Percentiles rank a stretch among this genome's conserved stretches.
Conservation (phyloP, 2,329 filamentous ascomycete species). For the Thelonectria rubi region DNA sequence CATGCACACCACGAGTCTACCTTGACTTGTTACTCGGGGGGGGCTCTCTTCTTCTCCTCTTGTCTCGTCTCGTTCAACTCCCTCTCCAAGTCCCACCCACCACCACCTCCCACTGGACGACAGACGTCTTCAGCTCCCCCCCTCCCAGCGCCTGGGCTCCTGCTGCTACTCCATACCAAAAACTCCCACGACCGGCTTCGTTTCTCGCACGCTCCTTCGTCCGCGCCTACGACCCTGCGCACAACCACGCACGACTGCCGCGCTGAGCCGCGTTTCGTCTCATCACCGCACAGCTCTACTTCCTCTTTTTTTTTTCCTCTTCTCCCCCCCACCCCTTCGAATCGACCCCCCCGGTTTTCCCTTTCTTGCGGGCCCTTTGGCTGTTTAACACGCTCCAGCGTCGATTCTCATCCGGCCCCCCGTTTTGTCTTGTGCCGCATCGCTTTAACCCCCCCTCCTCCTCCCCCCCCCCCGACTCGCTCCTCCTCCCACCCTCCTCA, state of each 20-base stretch:
- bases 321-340: not conserved
- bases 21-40: not conserved
- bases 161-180: slow-evolving; percentile 40
- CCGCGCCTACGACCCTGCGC: slow-evolving; percentile 24
- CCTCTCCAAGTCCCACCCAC: slow-evolving; percentile 31
- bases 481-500: slow-evolving; percentile 35
- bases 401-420: slow-evolving; percentile 36
- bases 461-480: slow-evolving; percentile 36
- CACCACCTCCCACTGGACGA: slow-evolving; percentile 16
- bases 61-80: slow-evolving; percentile 22
- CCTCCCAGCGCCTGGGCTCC: too few relatives aligned
- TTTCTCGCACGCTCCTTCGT: slow-evolving; percentile 44
- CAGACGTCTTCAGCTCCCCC: slow-evolving; percentile 37
- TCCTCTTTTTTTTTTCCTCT: slow-evolving; percentile 29
- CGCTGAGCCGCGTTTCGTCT: slow-evolving; percentile 40
- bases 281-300: slow-evolving; percentile 30
- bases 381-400: slow-evolving; percentile 37
- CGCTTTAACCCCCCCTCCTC: slow-evolving; percentile 35
- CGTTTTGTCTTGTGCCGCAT: slow-evolving; percentile 40
- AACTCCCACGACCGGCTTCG: slow-evolving; percentile 43
- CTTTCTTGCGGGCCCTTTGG: slow-evolving; percentile 23
- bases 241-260: slow-evolving; percentile 34
- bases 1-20: not conserved
- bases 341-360: not conserved
- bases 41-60: slow-evolving; percentile 6